Evolutionary conservation across 768 basidiomycete species (phyloP).

Genomic region (Amanita rubescens): DNA sequence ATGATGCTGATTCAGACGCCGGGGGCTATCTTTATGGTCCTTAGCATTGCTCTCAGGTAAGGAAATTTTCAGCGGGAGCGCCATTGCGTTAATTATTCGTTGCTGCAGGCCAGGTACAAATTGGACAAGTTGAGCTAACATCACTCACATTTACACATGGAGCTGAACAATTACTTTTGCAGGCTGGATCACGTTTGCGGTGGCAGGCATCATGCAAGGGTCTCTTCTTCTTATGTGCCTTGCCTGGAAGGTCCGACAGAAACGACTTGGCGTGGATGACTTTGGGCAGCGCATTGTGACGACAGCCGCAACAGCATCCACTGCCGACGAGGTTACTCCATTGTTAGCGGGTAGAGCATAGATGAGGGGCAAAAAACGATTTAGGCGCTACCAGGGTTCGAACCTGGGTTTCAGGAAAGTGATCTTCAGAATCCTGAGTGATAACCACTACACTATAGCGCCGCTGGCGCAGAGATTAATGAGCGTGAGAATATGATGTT

Average conservation of each 20-base stretch:
- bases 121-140: constrained; percentile 57
- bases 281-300: constrained; percentile 55
- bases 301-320: not conserved
- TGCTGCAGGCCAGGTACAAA: constrained; percentile 63
- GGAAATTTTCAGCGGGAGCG: constrained; percentile 11
- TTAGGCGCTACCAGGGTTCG: constrained; percentile 15
- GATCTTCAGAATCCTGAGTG: constrained; percentile 16
- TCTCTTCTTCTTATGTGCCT: constrained; percentile 80
- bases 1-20: constrained; percentile 97
- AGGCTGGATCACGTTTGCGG: constrained; percentile 80
- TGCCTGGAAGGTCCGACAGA: constrained; percentile 76
- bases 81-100: constrained; percentile 1
- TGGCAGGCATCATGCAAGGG: constrained; percentile 81
- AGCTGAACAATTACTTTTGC: not conserved
- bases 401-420: constrained; percentile 16
- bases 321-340: not conserved
- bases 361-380: not conserved
- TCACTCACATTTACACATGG: not conserved
- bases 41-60: constrained; percentile 67
- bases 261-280: constrained; percentile 72
- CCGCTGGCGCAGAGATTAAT: no score
- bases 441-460: not conserved
- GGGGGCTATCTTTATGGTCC: constrained; percentile 80
- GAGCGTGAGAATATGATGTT: no score
- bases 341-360: not conserved